phyloP scores from a whole-genome alignment of 257 asterid genomes.

The Perilla frutescens region DNA sequence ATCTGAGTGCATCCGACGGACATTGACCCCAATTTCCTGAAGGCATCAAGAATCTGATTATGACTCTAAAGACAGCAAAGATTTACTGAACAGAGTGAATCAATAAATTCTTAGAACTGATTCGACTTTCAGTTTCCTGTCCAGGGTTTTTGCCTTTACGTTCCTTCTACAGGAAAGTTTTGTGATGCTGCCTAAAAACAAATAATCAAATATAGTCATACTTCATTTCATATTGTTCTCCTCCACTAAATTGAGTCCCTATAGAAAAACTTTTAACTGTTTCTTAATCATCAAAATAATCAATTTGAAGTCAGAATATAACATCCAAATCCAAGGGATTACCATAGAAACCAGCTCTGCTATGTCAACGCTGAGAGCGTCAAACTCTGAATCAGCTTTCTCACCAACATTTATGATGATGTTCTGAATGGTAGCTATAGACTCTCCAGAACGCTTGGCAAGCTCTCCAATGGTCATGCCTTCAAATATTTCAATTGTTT shows the following conservation, averaged over 20 bases:
- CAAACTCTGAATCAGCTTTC: constrained; percentile 86
- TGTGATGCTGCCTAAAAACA: constrained; percentile 19
- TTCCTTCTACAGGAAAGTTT: constrained; percentile 1
- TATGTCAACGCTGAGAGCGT: constrained; percentile 71
- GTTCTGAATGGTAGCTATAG: constrained; percentile 63
- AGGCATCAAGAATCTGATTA: constrained; percentile 31
- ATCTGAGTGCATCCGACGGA: constrained; percentile 68
- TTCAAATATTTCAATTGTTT: constrained; percentile 85
- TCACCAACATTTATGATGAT: constrained; percentile 86
- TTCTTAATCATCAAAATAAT: constrained; percentile 28
- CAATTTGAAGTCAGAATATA: constrained; percentile 17
- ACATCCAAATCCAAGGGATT: constrained; percentile 35
- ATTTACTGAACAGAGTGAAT: constrained; percentile 19
- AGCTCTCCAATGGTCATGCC: constrained; percentile 87
- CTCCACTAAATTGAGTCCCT: not conserved
- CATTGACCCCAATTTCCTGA: constrained; percentile 91
- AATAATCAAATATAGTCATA: not conserved
- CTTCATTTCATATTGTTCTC: not conserved
- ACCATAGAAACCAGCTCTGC: constrained; percentile 98
- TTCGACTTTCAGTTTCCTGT: constrained; percentile 8
- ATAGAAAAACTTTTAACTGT: constrained; percentile 2
- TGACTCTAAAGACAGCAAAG: constrained; percentile 16
- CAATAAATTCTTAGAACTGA: constrained; percentile 15
- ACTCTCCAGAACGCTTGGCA: constrained; percentile 84
- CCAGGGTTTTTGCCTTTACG: not conserved